Evolutionary conservation across 106 monocot genomes (phyloP), one percentile per base, ranked within the genome.

Genomic region (Gastrodia elata): DNA sequence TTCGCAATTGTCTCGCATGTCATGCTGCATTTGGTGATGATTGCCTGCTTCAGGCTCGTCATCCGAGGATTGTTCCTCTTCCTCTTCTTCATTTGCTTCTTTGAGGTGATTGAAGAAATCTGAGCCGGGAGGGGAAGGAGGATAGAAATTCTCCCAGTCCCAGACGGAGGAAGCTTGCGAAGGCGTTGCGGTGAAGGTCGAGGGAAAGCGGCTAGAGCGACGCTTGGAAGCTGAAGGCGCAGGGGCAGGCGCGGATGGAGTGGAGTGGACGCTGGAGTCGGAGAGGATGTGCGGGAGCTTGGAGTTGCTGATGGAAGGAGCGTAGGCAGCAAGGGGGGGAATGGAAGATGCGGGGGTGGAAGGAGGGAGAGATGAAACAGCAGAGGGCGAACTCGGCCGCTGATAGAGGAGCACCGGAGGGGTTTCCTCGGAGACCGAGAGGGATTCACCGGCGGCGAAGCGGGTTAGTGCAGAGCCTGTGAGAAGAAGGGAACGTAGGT

Each of bases 101-200:
- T 77, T 84, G 28, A 80, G 82, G 1, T 86, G 85, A 7, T 97
- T 82, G 77, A 88, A 97, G 88, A 73, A 97, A 24, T 93, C 92
- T 41, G 97, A 97, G 34, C 82, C 81, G 5, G 97, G 97, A 24
- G 97, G 97, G 9, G 97, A 93, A 4, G 97, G 97, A 7, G 97
- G 97, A 71, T 86, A 88, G 84, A 88, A 84, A 44, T 90, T 87
- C 76, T 97, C 97, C 97, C 97, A 97, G 78, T 97, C 87, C 96
- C 92, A 96, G 55, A 64, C 82, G 20, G 96, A 96, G 37, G 97
- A 97, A 3, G 90, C 75, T 79, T 88, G 88, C 10, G 96, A 97
- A 1, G 92, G 86, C 7, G 92, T 92, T 27, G 78, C 46, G 18
- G 82, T 55, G 72, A 64, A 82, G 42, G 46, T 76, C 10, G 72